Conservation (phyloP, 2,329 filamentous ascomycete species). For the Penicillium sp. region DNA sequence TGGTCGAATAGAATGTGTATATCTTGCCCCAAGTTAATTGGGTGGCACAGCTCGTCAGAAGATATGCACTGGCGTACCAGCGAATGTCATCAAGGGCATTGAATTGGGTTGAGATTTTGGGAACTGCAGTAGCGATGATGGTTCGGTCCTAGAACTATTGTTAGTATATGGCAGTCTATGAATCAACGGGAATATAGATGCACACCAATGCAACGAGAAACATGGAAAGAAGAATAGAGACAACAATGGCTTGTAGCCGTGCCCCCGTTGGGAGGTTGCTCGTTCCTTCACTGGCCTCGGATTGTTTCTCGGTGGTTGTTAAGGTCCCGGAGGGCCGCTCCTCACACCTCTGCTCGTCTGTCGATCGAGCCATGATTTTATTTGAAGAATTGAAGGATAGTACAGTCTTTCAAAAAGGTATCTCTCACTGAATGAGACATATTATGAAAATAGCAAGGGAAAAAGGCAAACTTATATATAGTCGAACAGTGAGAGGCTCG, state of each 20-base stretch:
- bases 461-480: too few species aligned
- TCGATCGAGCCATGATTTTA: background rate
- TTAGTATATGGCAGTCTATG: background rate
- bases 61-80: conserved; percentile 58
- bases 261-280: background rate
- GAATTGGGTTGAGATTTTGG: conserved; percentile 24
- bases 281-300: background rate
- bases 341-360: background rate
- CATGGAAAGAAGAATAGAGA: conserved; percentile 9
- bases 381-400: too few species aligned
- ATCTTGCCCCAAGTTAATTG: conserved; percentile 38
- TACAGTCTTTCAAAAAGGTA: too few species aligned
- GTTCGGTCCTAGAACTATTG: conserved; percentile 48
- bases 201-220: conserved; percentile 7
- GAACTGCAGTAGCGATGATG: conserved; percentile 26
- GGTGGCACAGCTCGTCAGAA: conserved; percentile 32
- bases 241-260: background rate
- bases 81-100: conserved; percentile 52
- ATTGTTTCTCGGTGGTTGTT: conserved; percentile 1
- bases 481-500: too few species aligned
- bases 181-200: background rate
- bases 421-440: too few species aligned
- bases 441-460: too few species aligned
- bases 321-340: background rate
- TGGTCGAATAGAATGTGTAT: conserved; percentile 37